A percentile compares a stretch with the other conserved stretches of the same genome.
Conservation (phyloP, 208 protist genomes). For the Wallacemonas sp. region DNA sequence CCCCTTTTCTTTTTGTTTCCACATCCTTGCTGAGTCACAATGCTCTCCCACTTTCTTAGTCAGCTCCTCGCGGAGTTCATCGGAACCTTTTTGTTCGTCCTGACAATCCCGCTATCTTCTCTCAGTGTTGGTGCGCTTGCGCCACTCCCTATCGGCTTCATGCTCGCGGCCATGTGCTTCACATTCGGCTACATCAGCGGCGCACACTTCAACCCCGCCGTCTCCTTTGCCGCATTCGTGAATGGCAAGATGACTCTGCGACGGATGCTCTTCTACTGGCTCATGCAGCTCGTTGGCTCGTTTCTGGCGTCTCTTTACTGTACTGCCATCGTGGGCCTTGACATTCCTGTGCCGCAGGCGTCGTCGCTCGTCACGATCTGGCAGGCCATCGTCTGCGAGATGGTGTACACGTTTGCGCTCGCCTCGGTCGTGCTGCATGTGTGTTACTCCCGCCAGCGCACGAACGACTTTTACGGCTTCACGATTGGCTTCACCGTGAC, state of each 20-base stretch:
- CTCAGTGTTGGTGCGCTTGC: slow-evolving; percentile 68
- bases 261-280: slow-evolving; percentile 65
- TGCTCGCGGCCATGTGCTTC: slow-evolving; percentile 87
- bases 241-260: slow-evolving; percentile 76
- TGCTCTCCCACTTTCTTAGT: slow-evolving; percentile 69
- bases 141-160: slow-evolving; percentile 87
- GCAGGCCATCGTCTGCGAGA: slow-evolving; percentile 71
- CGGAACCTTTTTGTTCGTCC: slow-evolving; percentile 84
- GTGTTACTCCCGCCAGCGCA: slow-evolving; percentile 79
- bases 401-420: slow-evolving; percentile 85
- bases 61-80: slow-evolving; percentile 81
- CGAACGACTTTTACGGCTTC: slow-evolving; percentile 87
- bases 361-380: slow-evolving; percentile 55
- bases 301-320: slow-evolving; percentile 77
- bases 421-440: slow-evolving; percentile 80
- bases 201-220: slow-evolving; percentile 93
- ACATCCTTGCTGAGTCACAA: slow-evolving; percentile 2
- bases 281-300: slow-evolving; percentile 72
- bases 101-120: slow-evolving; percentile 73
- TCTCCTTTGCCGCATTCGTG: slow-evolving; percentile 87
- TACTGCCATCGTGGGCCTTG: slow-evolving; percentile 70
- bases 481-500: slow-evolving; percentile 72
- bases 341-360: slow-evolving; percentile 57
- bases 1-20: no score
- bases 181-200: slow-evolving; percentile 92